Evolutionary conservation across 495 filamentous ascomycete species (phyloP).

Genomic region (Penicillium lagena): DNA sequence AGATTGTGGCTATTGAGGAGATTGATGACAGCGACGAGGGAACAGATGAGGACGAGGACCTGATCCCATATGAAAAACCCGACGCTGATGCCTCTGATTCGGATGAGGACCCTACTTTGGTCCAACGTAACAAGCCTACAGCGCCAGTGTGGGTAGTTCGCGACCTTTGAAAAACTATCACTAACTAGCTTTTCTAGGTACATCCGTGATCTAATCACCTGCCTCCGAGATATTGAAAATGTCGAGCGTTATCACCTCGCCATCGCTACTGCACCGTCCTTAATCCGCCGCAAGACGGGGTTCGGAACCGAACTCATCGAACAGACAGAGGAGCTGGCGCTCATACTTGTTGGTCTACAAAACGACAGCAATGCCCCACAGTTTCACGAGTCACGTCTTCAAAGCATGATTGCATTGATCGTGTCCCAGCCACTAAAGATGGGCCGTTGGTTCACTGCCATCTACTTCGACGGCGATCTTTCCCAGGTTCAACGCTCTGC

Average conservation of each 20-base stretch:
- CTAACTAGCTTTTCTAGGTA: conserved; percentile 48
- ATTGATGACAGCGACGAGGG: conserved; percentile 47
- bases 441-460: conserved; percentile 75
- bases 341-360: conserved; percentile 67
- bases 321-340: conserved; percentile 74
- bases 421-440: conserved; percentile 69
- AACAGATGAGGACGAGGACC: conserved; percentile 61
- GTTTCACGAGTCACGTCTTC: conserved; percentile 70
- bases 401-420: conserved; percentile 79
- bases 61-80: conserved; percentile 80
- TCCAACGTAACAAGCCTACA: conserved; percentile 73
- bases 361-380: conserved; percentile 54
- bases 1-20: conserved; percentile 63
- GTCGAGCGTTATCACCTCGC: conserved; percentile 80
- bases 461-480: conserved; percentile 88
- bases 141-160: conserved; percentile 63
- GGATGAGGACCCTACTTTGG: conserved; percentile 83
- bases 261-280: conserved; percentile 62
- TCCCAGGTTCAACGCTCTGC: conserved; percentile 76
- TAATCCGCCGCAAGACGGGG: conserved; percentile 82
- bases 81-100: conserved; percentile 90
- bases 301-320: conserved; percentile 85
- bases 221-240: conserved; percentile 73
- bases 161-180: background rate
- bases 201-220: conserved; percentile 75